Evolutionary conservation across 1,284 basidiomycete genomes (phyloP).

Genomic region (Testicularia cyperi): DNA sequence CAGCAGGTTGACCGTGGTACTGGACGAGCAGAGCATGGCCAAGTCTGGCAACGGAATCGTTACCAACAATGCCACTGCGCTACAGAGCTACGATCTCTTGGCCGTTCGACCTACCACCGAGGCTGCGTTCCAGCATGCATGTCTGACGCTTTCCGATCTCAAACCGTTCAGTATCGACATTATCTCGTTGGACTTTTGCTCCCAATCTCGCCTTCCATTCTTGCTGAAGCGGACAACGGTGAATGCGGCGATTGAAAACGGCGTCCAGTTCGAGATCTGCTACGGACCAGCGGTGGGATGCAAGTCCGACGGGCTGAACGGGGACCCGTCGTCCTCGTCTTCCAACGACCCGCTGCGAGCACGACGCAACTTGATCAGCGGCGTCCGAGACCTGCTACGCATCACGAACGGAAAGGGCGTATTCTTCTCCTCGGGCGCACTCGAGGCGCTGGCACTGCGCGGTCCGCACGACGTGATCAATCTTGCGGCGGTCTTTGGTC

Average conservation of each 20-base stretch:
- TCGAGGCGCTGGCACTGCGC: conserved; percentile 40
- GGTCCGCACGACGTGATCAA: conserved; percentile 57
- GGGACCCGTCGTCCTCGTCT: neutral
- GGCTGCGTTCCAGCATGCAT: conserved; percentile 73
- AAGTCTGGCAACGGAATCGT: conserved; percentile 50
- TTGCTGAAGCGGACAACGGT: conserved; percentile 78
- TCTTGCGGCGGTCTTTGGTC: conserved; percentile 49
- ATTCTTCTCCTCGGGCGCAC: conserved; percentile 48
- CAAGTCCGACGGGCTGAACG: neutral
- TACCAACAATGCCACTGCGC: conserved; percentile 39
- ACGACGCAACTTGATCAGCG: conserved; percentile 51
- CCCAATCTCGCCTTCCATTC: conserved; percentile 74
- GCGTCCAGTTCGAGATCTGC: conserved; percentile 77
- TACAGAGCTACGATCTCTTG: conserved; percentile 72
- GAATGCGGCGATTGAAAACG: conserved; percentile 76
- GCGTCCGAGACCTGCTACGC: conserved; percentile 50
- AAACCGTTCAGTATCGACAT: conserved; percentile 78
- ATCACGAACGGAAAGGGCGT: conserved; percentile 56
- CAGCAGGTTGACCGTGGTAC: conserved; percentile 52
- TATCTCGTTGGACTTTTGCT: conserved; percentile 74
- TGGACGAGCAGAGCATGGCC: conserved; percentile 51
- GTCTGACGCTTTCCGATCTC: conserved; percentile 76
- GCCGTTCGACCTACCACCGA: conserved; percentile 73
- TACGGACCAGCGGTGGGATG: conserved; percentile 62
- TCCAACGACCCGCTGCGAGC: conserved; percentile 16